phyloP scores from a whole-genome alignment of 306 rosid species.

The Alnus rubra region DNA sequence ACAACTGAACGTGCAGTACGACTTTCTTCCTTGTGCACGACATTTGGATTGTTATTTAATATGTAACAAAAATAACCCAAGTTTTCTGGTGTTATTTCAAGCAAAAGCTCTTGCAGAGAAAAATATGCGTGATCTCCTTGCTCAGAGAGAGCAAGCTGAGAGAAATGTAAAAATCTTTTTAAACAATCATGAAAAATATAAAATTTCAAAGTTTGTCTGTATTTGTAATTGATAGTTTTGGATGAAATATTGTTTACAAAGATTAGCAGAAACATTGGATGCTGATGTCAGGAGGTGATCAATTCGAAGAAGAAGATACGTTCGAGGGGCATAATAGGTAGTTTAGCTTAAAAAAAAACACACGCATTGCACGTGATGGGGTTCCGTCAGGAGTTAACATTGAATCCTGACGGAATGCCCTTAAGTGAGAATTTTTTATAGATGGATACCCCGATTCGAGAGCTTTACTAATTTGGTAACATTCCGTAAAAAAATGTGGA shows the following conservation, averaged over 20 bases:
- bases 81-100: constrained; percentile 48
- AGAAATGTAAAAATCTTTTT: constrained; percentile 59
- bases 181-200: neutral
- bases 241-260: constrained; percentile 58
- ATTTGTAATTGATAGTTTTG: constrained; percentile 30
- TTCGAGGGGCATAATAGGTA: too few relatives aligned
- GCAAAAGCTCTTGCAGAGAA: constrained; percentile 92
- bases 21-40: constrained; percentile 24
- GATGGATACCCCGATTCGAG: too few relatives aligned
- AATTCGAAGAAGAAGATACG: constrained; percentile 76
- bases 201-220: constrained; percentile 21
- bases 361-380: too few relatives aligned
- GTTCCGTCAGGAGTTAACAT: too few relatives aligned
- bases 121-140: constrained; percentile 78
- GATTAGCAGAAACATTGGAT: constrained; percentile 90
- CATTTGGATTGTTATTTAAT: constrained; percentile 10
- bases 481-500: too few relatives aligned
- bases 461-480: too few relatives aligned
- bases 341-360: too few relatives aligned
- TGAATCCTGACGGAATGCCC: too few relatives aligned
- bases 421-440: too few relatives aligned
- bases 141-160: constrained; percentile 89
- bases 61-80: constrained; percentile 22
- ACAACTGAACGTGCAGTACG: constrained; percentile 95
- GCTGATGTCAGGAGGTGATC: constrained; percentile 98